Evolutionary conservation across 805 yeast species (phyloP).

Genomic region (Candida tammaniensis): DNA sequence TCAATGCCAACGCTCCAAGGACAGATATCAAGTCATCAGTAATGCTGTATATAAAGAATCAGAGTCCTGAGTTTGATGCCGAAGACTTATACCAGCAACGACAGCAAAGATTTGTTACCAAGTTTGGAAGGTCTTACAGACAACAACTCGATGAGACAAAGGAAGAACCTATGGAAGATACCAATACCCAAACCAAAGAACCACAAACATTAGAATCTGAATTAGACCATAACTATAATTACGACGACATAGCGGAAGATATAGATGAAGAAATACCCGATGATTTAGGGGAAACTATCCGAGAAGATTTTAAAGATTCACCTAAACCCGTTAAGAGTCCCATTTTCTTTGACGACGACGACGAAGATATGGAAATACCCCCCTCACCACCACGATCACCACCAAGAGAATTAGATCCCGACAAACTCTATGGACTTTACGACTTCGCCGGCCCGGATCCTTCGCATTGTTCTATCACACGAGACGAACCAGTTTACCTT

Average conservation of each 20-base stretch:
- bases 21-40: slow-evolving; percentile 30
- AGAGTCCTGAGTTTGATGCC: slow-evolving; percentile 23
- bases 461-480: slow-evolving; percentile 75
- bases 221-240: no score
- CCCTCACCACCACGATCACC: slow-evolving; percentile 78
- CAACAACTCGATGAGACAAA: no score
- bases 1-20: not conserved
- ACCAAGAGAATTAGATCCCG: slow-evolving; percentile 79
- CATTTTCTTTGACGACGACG: slow-evolving; percentile 19
- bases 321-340: slow-evolving; percentile 4
- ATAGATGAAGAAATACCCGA: slow-evolving; percentile 6
- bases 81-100: slow-evolving; percentile 38
- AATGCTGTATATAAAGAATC: slow-evolving; percentile 30
- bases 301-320: no score
- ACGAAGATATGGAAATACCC: slow-evolving; percentile 40
- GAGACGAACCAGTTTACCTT: slow-evolving; percentile 80
- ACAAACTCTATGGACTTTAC: slow-evolving; percentile 78
- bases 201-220: no score
- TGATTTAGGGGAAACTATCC: slow-evolving; percentile 1
- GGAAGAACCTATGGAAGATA: not conserved
- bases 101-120: slow-evolving; percentile 29
- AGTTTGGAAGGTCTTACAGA: slow-evolving; percentile 24
- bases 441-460: slow-evolving; percentile 92
- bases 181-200: not conserved
- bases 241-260: no score